Evolutionary conservation across 2,329 filamentous ascomycete genomes (phyloP).

Genomic region (Penicillium sumatraense): DNA sequence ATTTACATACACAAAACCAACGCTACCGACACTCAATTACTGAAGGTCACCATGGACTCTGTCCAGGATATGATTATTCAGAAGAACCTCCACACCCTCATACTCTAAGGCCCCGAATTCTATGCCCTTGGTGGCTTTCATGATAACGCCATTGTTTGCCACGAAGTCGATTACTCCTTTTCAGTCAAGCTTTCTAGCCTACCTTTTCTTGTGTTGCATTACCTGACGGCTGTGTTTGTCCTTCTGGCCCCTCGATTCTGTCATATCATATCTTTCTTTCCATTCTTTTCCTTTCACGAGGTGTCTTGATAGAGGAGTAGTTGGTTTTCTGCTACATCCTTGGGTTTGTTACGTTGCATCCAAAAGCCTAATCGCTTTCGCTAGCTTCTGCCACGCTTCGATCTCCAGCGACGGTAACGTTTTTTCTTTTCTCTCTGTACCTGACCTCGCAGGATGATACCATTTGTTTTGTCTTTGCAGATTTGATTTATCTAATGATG

Average conservation of each 20-base stretch:
- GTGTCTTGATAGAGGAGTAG: slow-evolving; percentile 27
- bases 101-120: slow-evolving; percentile 56
- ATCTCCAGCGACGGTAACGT: slow-evolving; percentile 29
- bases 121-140: slow-evolving; percentile 17
- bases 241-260: slow-evolving; percentile 11
- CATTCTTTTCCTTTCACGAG: slow-evolving; percentile 17
- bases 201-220: slow-evolving; percentile 31
- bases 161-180: slow-evolving; percentile 23
- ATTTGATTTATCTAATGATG: slow-evolving; percentile 23
- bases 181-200: slow-evolving; percentile 26
- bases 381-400: slow-evolving; percentile 26
- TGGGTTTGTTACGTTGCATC: slow-evolving; percentile 28
- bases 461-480: slow-evolving; percentile 33
- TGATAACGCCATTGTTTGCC: slow-evolving; percentile 24
- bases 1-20: slow-evolving; percentile 65
- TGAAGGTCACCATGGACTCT: slow-evolving; percentile 84
- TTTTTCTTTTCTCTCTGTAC: slow-evolving; percentile 24
- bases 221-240: slow-evolving; percentile 25
- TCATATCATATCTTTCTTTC: slow-evolving; percentile 13
- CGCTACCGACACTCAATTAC: slow-evolving; percentile 70
- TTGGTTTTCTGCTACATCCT: slow-evolving; percentile 22
- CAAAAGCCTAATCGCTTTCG: slow-evolving; percentile 26
- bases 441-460: slow-evolving; percentile 41
- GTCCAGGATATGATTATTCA: slow-evolving; percentile 89
- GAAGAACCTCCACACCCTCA: slow-evolving; percentile 78